Evolutionary conservation across 345 rosid genomes (phyloP), one percentile per base, ranked within the genome.

Genomic region (Eucalyptus globulus): DNA sequence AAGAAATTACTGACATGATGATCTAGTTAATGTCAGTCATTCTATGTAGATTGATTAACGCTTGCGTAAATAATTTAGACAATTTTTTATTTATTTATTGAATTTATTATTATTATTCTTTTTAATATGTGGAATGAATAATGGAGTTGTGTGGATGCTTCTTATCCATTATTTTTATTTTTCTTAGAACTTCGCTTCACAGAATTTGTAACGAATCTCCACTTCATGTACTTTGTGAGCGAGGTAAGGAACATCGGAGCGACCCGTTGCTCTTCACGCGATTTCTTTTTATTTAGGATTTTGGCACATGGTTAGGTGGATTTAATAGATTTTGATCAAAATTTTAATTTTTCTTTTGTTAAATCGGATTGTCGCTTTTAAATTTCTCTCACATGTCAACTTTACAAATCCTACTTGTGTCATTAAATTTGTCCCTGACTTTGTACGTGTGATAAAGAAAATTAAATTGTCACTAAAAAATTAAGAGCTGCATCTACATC

Each of bases 21-120:
- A 12, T 49, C 1, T 49, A 49, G 50, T 49, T 12, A 49, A 0
- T 49, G 14, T 49, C 0, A 49, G 49, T 49, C 5, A 4, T 47
- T 47, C 13, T 11, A 47, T 1, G 3, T 34, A 34, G 12, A 2
- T 2, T 11, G 2, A 12, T 1, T 0, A 50, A 49, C 1, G 1
- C 0, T 49, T 0, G 0, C 7, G 0, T 50, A 50, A 14, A 49
- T 2, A 49, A 49, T 14, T 49, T 14, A 0, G 14, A 50, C 7
- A 49, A 50, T 13, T 49, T 49, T 47, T 47, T 3, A 47, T 17
- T 53, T 53, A 40, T 40, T 40, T 40, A 40, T 40, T 40, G 1
- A 17, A 7, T 3, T 47, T 16, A 10, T 16, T 51, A 45, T 1
- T 1, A n/a, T 53, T 53, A 17, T 53, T 1, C 17, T 53, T 17